phyloP scores from a whole-genome alignment of 2,329 filamentous ascomycete genomes.

The Diaporthe vexans region DNA sequence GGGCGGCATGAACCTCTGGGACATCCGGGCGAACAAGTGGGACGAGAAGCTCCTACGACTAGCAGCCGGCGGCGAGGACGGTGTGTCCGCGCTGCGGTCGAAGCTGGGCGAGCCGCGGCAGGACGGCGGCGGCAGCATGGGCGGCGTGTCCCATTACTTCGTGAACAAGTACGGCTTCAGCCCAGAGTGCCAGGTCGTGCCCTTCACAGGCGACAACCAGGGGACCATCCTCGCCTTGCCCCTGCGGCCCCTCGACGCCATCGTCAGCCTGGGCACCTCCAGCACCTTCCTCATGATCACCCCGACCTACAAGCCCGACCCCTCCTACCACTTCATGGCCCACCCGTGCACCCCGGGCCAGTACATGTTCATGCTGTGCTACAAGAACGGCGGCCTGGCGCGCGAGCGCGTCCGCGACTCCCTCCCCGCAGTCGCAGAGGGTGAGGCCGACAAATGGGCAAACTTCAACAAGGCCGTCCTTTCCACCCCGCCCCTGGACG shows the following conservation, averaged over 20 bases:
- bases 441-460: constrained; percentile 75
- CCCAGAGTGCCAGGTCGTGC: constrained; percentile 79
- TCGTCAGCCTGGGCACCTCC: constrained; percentile 93
- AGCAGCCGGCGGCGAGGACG: constrained; percentile 74
- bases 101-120: constrained; percentile 86
- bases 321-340: constrained; percentile 97
- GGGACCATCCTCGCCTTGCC: constrained; percentile 94
- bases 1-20: constrained; percentile 97
- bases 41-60: constrained; percentile 81
- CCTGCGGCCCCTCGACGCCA: constrained; percentile 88
- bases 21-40: constrained; percentile 82
- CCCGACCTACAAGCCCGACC: constrained; percentile 88
- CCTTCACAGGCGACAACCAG: constrained; percentile 97
- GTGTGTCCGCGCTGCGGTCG: constrained; percentile 71
- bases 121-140: constrained; percentile 86
- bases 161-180: constrained; percentile 83
- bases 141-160: constrained; percentile 84
- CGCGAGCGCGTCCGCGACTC: constrained; percentile 90
- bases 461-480: constrained; percentile 83
- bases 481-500: constrained; percentile 77
- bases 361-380: constrained; percentile 99
- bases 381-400: constrained; percentile 96
- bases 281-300: constrained; percentile 99
- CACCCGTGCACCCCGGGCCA: constrained; percentile 90
- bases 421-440: constrained; percentile 67